phyloP scores from a whole-genome alignment of 306 rosid species.

The Alnus glutinosa region DNA sequence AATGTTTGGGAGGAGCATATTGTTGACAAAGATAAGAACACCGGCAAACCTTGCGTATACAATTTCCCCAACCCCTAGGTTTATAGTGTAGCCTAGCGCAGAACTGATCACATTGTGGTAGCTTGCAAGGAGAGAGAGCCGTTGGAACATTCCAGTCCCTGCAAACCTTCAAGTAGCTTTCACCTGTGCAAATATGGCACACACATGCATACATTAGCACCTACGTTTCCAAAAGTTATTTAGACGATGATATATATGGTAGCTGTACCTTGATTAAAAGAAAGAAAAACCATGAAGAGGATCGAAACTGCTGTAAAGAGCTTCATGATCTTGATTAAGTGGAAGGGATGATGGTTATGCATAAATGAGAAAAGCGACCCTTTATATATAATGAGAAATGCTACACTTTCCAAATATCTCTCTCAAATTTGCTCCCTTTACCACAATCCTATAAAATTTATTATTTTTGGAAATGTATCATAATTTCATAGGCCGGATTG shows the following conservation, averaged over 20 bases:
- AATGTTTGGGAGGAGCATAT: background rate
- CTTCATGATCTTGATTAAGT: background rate
- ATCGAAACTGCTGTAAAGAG: background rate
- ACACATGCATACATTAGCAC: background rate
- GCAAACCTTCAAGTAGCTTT: background rate
- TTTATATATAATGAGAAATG: background rate
- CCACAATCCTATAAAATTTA: no score
- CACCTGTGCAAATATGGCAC: background rate
- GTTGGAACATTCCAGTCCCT: background rate
- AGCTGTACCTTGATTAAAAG: background rate
- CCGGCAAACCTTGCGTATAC: background rate
- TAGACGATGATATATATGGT: no score
- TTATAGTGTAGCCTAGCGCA: background rate
- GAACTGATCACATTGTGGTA: background rate
- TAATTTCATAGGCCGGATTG: no score
- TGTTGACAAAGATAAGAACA: background rate
- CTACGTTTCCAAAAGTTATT: no score
- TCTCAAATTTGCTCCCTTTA: no score
- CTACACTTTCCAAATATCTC: background rate
- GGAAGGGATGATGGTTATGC: background rate
- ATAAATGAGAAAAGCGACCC: background rate
- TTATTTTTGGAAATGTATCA: no score
- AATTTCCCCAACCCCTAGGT: background rate
- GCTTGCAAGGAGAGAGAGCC: background rate
- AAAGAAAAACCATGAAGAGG: constrained; percentile 1